Conservation (phyloP, 345 rosid genomes). For the Eucalyptus albens region DNA sequence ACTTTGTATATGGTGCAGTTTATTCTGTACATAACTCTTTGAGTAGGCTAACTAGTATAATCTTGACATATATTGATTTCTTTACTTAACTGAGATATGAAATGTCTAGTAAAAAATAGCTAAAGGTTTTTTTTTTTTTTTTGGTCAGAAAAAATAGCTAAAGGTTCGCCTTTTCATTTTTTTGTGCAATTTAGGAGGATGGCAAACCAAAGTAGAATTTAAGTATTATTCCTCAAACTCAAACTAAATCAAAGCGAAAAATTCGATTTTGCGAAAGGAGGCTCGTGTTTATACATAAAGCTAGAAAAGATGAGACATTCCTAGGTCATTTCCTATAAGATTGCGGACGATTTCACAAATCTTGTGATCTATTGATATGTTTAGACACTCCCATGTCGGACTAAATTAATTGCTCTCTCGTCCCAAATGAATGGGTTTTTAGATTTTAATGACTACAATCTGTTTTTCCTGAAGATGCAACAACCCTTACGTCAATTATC, state of each 20-base stretch:
- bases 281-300: not conserved
- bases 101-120: too few species aligned
- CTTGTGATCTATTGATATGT: not conserved
- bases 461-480: not conserved
- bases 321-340: not conserved
- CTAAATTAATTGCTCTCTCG: not conserved
- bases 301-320: not conserved
- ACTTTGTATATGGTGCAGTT: too few species aligned
- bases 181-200: not conserved
- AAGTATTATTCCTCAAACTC: not conserved
- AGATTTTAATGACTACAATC: not conserved
- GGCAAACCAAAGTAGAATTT: not conserved
- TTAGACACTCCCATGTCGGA: not conserved
- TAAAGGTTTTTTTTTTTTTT: too few species aligned
- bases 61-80: too few species aligned
- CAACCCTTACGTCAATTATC: too few species aligned
- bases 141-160: too few species aligned
- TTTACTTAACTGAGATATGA: too few species aligned
- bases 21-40: rapidly evolving
- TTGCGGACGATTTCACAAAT: not conserved
- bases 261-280: not conserved
- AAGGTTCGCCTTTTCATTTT: too few species aligned
- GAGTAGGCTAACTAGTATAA: too few species aligned
- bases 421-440: not conserved
- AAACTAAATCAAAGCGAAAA: not conserved